Conservation (phyloP, 75 land plant genomes). For the Sequoia sempervirens region DNA sequence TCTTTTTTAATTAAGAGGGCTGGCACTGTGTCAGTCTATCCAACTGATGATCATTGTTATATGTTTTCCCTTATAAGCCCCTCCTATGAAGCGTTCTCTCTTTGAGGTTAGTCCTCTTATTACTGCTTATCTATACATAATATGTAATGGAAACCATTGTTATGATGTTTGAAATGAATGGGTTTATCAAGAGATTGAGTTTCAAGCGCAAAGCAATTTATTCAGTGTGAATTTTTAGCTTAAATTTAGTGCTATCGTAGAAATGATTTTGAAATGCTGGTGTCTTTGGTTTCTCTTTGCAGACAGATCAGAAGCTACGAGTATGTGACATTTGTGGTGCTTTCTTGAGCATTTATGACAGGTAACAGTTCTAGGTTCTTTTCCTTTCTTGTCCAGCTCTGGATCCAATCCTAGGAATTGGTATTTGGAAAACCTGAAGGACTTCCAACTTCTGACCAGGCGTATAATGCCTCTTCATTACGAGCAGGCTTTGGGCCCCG, state of each 20-base stretch:
- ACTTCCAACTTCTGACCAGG: slow-evolving; percentile 55
- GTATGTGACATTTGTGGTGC: slow-evolving; percentile 99
- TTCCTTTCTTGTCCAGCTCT: neutral
- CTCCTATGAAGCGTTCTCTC: neutral
- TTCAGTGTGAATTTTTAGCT: neutral
- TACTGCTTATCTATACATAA: neutral
- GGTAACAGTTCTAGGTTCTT: slow-evolving; percentile 27
- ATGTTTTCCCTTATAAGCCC: neutral
- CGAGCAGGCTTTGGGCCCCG: slow-evolving; percentile 77
- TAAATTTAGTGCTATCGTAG: neutral
- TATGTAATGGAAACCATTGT: neutral
- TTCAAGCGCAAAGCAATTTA: neutral
- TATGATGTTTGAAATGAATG: neutral
- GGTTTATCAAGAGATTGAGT: neutral
- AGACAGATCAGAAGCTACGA: slow-evolving; percentile 99
- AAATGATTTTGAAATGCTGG: neutral
- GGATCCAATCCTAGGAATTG: slow-evolving; percentile 12
- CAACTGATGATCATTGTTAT: neutral
- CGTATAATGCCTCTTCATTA: slow-evolving; percentile 58
- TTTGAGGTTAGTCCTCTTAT: neutral
- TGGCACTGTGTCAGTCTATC: neutral
- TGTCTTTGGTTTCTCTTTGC: slow-evolving; percentile 19
- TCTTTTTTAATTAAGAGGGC: neutral
- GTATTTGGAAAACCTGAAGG: slow-evolving; percentile 33
- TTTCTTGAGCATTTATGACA: slow-evolving; percentile 96